These are phyloP conservation scores for Massarina eburnea DNA, from an alignment of 2,329 filamentous ascomycete species.

Conservation along the genomic window DNA sequence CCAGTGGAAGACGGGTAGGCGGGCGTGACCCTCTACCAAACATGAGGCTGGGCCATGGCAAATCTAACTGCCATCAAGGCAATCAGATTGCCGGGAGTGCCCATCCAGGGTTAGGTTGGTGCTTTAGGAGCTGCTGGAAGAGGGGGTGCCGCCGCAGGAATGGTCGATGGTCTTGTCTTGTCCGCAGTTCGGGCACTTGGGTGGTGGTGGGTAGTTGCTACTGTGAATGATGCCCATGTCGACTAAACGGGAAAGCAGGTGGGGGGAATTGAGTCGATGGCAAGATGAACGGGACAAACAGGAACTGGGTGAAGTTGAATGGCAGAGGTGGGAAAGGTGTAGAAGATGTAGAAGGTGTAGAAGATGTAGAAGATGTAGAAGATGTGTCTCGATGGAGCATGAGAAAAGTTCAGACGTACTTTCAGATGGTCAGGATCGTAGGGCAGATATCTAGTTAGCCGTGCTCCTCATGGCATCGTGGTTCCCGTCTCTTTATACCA, in stretches of 20 bases:
- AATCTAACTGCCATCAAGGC: neutral
- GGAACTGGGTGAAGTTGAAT: neutral
- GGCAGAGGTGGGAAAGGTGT: no score
- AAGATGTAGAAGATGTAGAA: neutral
- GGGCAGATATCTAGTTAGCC: neutral
- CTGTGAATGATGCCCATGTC: slow-evolving; percentile 22
- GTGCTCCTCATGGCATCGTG: neutral
- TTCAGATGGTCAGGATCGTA: neutral
- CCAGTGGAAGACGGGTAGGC: neutral
- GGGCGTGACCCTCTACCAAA: neutral
- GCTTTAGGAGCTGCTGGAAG: slow-evolving; percentile 10
- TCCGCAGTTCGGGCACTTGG: slow-evolving; percentile 21
- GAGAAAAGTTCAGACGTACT: neutral
- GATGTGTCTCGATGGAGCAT: neutral
- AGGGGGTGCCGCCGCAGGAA: slow-evolving; percentile 13
- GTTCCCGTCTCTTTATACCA: slow-evolving; percentile 7
- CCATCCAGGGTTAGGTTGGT: neutral
- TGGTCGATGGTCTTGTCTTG: slow-evolving; percentile 11
- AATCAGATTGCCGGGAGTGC: neutral
- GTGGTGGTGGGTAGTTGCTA: slow-evolving; percentile 20
- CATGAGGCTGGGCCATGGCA: neutral
- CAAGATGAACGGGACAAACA: neutral
- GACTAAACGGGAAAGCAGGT: neutral
- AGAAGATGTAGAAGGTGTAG: neutral
- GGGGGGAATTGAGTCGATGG: neutral